A percentile compares a stretch with the other conserved stretches of the same genome.
These are phyloP conservation scores for Cyclaneusma minus DNA, from an alignment of 2,329 filamentous ascomycete species.

Conservation along the genomic window DNA sequence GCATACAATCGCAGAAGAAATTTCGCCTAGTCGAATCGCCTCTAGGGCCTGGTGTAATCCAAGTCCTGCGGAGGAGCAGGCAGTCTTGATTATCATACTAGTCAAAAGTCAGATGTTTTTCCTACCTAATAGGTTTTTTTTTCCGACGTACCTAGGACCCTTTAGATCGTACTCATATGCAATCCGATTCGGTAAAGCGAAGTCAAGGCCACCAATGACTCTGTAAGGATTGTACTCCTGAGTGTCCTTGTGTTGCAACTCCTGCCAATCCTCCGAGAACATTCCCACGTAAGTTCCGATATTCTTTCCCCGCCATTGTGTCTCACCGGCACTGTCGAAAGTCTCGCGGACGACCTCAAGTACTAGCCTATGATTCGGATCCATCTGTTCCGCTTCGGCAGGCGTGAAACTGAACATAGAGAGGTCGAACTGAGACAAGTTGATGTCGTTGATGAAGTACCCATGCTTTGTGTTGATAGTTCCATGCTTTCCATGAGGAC, in stretches of 20 bases:
- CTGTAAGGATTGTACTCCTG: conserved; percentile 2
- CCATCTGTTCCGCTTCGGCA: neutral
- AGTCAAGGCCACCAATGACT: conserved; percentile 1
- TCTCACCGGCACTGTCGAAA: neutral
- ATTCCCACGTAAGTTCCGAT: too few species aligned
- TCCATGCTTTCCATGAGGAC: neutral
- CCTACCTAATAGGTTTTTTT: too few species aligned
- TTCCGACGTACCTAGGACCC: neutral
- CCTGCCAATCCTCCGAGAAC: conserved; percentile 5
- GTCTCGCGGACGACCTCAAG: neutral
- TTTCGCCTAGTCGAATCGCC: neutral
- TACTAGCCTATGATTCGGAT: neutral
- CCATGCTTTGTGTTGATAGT: too few species aligned
- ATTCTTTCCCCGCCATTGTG: too few species aligned
- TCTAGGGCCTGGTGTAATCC: neutral
- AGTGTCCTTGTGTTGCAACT: conserved; percentile 3
- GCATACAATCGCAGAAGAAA: neutral
- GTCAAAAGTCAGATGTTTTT: too few species aligned
- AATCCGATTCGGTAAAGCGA: neutral
- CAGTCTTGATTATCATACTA: conserved; percentile 1
- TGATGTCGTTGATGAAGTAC: too few species aligned
- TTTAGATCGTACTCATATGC: neutral
- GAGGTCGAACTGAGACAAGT: too few species aligned
- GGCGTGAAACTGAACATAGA: neutral
- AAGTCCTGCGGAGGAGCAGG: neutral